A percentile compares a stretch with the other conserved stretches of the same genome.
phyloP scores from a whole-genome alignment of 2,329 filamentous ascomycete genomes.

The Fusarium paranaense region DNA sequence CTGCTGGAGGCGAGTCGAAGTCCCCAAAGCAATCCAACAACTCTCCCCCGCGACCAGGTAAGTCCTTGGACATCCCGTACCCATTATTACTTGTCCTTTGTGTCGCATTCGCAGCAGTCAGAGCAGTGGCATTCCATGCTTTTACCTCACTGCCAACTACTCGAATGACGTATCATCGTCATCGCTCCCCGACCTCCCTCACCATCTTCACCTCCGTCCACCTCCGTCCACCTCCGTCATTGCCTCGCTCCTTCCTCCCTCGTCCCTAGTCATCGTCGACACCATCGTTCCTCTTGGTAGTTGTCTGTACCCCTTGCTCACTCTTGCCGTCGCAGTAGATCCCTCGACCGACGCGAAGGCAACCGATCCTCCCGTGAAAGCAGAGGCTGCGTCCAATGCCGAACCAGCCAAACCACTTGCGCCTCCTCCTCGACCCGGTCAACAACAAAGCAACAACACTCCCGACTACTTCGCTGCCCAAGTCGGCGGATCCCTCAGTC shows the following conservation, averaged over 20 bases:
- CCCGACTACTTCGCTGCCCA: constrained; percentile 77
- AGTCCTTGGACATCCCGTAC: constrained; percentile 38
- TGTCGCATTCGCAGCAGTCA: constrained; percentile 2
- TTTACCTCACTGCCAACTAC: constrained; percentile 11
- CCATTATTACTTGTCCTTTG: constrained; percentile 18
- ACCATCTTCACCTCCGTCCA: constrained; percentile 14
- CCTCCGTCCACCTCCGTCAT: constrained; percentile 31
- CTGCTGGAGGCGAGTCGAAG: constrained; percentile 58
- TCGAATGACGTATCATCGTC: constrained; percentile 44
- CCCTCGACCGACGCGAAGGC: constrained; percentile 59
- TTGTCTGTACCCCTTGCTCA: constrained; percentile 35
- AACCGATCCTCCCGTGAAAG: constrained; percentile 58
- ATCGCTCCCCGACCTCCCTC: constrained; percentile 30
- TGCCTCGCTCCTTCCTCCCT: constrained; percentile 25
- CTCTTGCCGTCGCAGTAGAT: constrained; percentile 49
- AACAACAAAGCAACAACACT: constrained; percentile 63
- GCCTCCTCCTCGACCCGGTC: constrained; percentile 75
- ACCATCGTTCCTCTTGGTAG: constrained; percentile 17
- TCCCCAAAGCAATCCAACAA: constrained; percentile 61
- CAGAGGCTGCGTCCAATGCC: constrained; percentile 64
- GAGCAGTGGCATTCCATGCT: neutral
- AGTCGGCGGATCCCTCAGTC: constrained; percentile 68
- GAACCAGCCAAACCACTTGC: constrained; percentile 74
- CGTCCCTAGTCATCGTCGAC: constrained; percentile 30
- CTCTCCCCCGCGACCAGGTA: constrained; percentile 58